Percentiles rank a stretch among this genome's conserved stretches.
Conservation (phyloP, 2,329 filamentous ascomycete genomes). For the Monosporascus ibericus region DNA sequence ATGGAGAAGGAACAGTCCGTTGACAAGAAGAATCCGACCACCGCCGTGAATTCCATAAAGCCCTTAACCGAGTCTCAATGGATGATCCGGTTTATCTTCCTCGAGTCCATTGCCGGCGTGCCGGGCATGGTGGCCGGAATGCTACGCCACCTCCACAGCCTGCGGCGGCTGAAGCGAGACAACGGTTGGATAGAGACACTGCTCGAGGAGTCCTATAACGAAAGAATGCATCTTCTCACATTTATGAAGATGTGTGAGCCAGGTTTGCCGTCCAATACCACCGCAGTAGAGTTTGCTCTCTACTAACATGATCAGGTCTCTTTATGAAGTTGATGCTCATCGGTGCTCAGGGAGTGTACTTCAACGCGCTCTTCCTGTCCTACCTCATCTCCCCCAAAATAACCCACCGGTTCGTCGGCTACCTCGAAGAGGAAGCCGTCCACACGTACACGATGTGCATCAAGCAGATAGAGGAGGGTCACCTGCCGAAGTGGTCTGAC, state of each 20-base stretch:
- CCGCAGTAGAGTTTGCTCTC: not conserved
- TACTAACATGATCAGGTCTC: conserved; percentile 44
- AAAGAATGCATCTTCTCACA: conserved; percentile 86
- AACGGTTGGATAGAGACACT: conserved; percentile 96
- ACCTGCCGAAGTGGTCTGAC: conserved; percentile 72
- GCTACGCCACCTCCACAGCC: conserved; percentile 79
- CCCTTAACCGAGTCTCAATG: conserved; percentile 81
- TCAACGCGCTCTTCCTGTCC: conserved; percentile 84
- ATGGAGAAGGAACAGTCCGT: conserved; percentile 65
- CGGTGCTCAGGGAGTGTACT: conserved; percentile 91
- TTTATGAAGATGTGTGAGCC: conserved; percentile 89
- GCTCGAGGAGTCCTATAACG: conserved; percentile 85
- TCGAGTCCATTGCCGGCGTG: conserved; percentile 91
- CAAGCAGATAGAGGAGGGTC: conserved; percentile 78
- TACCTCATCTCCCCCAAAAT: conserved; percentile 84
- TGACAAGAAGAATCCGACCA: conserved; percentile 51
- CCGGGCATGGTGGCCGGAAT: conserved; percentile 97
- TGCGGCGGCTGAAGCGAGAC: conserved; percentile 81
- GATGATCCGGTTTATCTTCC: conserved; percentile 82
- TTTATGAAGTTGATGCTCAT: conserved; percentile 93
- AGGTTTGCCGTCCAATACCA: conserved; percentile 31
- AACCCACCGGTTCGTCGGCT: conserved; percentile 92
- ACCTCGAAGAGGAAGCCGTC: conserved; percentile 95
- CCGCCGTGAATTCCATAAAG: conserved; percentile 45
- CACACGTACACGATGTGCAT: conserved; percentile 91